Base-by-base conservation (phyloP, 257 asterid species). In the Datura wrightii region DNA sequence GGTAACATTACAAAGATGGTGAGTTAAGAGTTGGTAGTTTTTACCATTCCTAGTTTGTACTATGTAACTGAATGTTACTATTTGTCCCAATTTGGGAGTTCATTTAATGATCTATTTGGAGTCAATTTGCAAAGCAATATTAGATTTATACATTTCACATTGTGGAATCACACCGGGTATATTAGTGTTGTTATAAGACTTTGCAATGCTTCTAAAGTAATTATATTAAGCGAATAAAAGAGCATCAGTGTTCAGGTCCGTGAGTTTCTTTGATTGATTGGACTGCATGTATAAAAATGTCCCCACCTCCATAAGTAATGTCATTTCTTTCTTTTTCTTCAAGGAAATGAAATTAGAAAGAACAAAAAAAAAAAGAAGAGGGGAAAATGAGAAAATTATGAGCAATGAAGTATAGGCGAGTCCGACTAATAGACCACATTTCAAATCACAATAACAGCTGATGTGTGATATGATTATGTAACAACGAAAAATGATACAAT, bases 261-360 rank as follows among this genome's bases (percentile, higher is more conserved):
- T 37, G 76, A 67, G 78, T 67, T 67, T 67, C 76, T 37, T 15
- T 39, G 48, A 67, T 67, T 67, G 52, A 37, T 67, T 67, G 50
- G 13, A 37, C 50, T 66, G 48, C 11, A 36, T 37, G 24, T 37
- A 37, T 37, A 15, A 7, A 15, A 7, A 34, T 39, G 78, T 1
- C n/a, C 52, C 14, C 13, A 37, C 24, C 50, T 67, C 10, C 37
- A 15, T 15, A 15, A 6, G 3, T 67, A 67, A 37, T 13, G 50
- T 15, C 78, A 67, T 67, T 37, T 67, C 79, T 39, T 39, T 39
- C 50, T 69, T 69, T 67, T 2, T 58, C 10, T 56, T 14, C 5
- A 7, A 67, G 50, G 10, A 39, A 39, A 66, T 34, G 44, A n/a
- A 34, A 34, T 41, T 65, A 34, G 18, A 65, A 10, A 5, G 37